Evolutionary conservation across 192 early-diverging fungal genomes (phyloP).

Genomic region (Podila clonocystis): DNA sequence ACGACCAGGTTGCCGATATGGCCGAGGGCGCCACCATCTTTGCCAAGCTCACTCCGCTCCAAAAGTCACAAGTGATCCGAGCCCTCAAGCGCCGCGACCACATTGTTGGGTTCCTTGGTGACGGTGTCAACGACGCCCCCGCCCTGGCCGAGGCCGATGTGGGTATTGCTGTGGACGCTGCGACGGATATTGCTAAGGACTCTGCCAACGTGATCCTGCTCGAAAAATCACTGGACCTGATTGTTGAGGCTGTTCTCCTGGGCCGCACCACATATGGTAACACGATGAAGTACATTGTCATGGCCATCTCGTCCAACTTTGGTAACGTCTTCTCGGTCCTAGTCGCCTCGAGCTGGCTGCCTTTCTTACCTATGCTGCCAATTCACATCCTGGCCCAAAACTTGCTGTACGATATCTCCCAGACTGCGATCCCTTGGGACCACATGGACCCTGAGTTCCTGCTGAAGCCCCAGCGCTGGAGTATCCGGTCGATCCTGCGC

Average conservation of each 20-base stretch:
- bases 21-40: conserved; percentile 55
- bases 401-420: conserved; percentile 62
- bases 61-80: conserved; percentile 54
- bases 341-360: conserved; percentile 60
- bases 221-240: conserved; percentile 57
- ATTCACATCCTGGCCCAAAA: conserved; percentile 59
- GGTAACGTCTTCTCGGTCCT: conserved; percentile 65
- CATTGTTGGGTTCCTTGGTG: conserved; percentile 61
- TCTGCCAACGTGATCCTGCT: conserved; percentile 62
- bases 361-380: conserved; percentile 60
- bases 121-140: conserved; percentile 66
- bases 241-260: conserved; percentile 48
- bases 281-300: conserved; percentile 65
- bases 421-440: conserved; percentile 61
- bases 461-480: conserved; percentile 54
- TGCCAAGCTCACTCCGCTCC: conserved; percentile 63
- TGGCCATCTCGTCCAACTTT: conserved; percentile 66
- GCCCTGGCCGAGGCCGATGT: conserved; percentile 60
- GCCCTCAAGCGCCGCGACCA: conserved; percentile 49
- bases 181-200: conserved; percentile 64
- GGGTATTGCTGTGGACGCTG: conserved; percentile 62
- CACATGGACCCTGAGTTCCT: conserved; percentile 59
- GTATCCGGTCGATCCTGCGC: conserved; percentile 45
- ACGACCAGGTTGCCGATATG: conserved; percentile 41
- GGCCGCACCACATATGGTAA: conserved; percentile 62